Base-by-base conservation (phyloP, 176 grass and related monocot species). In the Coix lacrymajobi region DNA sequence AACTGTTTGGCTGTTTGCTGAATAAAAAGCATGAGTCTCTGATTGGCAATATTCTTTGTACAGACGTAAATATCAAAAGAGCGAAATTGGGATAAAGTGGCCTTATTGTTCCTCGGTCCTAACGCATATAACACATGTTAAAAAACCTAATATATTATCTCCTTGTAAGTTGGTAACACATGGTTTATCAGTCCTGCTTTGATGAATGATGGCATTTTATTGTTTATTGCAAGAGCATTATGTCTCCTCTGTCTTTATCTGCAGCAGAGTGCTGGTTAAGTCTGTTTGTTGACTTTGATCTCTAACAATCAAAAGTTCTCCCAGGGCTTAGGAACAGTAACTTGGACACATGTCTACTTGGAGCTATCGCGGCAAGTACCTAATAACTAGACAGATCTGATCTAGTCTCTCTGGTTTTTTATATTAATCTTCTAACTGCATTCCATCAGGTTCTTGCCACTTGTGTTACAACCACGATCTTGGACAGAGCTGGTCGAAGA, bases 401-500 rank as follows among this genome's bases (percentile, higher is more conserved):
- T 81, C 25, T 52, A 15, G 7, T 66, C 19, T 79, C 13, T 73
- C 26, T 14, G 8, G 60, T 73, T 11, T 46, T 67, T 28, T 62
- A 29, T 70, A 29, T 70, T 73, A 82, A 58, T 43, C 64, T 83
- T 49, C 62, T 86, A 3, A 8, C 67, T 75, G 33, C 26, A 93
- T 77, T 67, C 22, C 4, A 24, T 70, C 84, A 93, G 96, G 93
- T 99, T 77, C 44, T 99, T 85, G 91, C 96, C 30, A 96, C 93
- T 61, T 87, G 87, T 81, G 58, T 99, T 83, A 96, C 96, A 79
- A 99, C 93, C 45, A 89, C 83, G 83, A 90, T 99, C 37, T 81
- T 96, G 69, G 96, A 99, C 81, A 90, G 82, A 93, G 96, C 96
- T 83, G 96, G 93, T 14, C 87, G 96, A 66, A 83, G 93, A 39